These are phyloP conservation scores for Aspergillus japonicus DNA, from an alignment of 2,329 filamentous ascomycete genomes.

Conservation along the genomic window DNA sequence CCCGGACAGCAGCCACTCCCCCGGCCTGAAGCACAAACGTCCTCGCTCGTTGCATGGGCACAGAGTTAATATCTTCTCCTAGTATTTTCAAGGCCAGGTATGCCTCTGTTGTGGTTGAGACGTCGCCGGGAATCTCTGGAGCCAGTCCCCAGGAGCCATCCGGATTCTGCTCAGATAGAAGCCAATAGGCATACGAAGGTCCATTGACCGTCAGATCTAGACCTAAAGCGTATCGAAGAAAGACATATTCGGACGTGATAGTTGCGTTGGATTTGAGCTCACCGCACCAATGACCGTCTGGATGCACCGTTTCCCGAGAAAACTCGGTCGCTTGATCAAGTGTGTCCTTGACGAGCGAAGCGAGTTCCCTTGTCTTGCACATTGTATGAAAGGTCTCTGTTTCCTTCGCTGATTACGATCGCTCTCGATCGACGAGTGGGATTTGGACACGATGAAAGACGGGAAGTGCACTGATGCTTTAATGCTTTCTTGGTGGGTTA, in stretches of 20 bases:
- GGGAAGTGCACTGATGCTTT: no score
- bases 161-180: slow-evolving; percentile 23
- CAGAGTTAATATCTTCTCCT: slow-evolving; percentile 15
- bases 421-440: no score
- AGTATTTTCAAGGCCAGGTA: slow-evolving; percentile 40
- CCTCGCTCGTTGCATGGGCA: slow-evolving; percentile 19
- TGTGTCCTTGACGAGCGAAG: not conserved
- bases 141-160: slow-evolving; percentile 36
- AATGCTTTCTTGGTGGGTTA: no score
- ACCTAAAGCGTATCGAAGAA: slow-evolving; percentile 24
- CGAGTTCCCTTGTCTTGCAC: not conserved
- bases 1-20: slow-evolving; percentile 31
- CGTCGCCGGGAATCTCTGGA: slow-evolving; percentile 22
- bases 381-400: not conserved
- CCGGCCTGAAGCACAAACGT: slow-evolving; percentile 27
- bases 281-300: slow-evolving; percentile 29
- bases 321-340: not conserved
- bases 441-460: no score
- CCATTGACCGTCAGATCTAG: slow-evolving; percentile 17
- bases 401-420: no score
- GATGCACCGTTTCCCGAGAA: not conserved
- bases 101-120: slow-evolving; percentile 31
- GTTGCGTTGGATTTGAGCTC: slow-evolving; percentile 24
- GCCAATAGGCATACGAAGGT: slow-evolving; percentile 9
- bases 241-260: slow-evolving; percentile 29